A percentile compares a stretch with the other conserved stretches of the same genome.
phyloP scores from a whole-genome alignment of 2,329 filamentous ascomycete genomes.

The Clarireedia paspali region DNA sequence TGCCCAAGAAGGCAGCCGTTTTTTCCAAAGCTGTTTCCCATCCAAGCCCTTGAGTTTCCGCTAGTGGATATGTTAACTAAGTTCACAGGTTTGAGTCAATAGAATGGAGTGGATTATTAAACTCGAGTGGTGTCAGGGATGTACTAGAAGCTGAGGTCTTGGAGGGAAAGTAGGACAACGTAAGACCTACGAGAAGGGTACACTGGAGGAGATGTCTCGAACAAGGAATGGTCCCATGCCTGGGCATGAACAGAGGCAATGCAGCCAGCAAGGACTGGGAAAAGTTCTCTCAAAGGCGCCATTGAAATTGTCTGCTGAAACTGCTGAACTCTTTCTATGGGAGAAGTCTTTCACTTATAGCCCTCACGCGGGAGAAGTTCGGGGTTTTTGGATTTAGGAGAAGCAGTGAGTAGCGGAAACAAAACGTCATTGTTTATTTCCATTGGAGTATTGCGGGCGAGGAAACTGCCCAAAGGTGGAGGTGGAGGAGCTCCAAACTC shows the following conservation, averaged over 20 bases:
- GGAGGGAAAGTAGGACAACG: neutral
- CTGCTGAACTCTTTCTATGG: neutral
- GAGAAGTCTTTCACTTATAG: neutral
- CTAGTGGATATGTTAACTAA: conserved; percentile 24
- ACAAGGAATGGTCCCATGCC: conserved; percentile 4
- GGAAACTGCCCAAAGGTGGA: too few relatives aligned
- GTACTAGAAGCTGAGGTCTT: neutral
- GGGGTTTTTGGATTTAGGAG: too few relatives aligned
- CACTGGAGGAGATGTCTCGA: conserved; percentile 13
- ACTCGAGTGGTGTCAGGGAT: neutral
- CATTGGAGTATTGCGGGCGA: too few relatives aligned
- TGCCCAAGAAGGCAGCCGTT: conserved; percentile 57
- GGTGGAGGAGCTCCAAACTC: too few relatives aligned
- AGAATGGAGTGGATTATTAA: too few relatives aligned
- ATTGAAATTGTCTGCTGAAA: conserved; percentile 4
- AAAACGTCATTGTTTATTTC: too few relatives aligned
- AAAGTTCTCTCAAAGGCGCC: conserved; percentile 2
- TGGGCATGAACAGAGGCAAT: conserved; percentile 5
- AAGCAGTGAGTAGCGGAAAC: too few relatives aligned
- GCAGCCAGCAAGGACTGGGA: conserved; percentile 1
- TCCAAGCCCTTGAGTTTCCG: conserved; percentile 8
- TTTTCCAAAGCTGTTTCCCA: conserved; percentile 65
- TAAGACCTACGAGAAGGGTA: conserved; percentile 22
- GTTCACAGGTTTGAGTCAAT: neutral
- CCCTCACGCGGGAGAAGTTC: neutral